These are phyloP conservation scores for Diospyros lotus DNA, from an alignment of 148 eudicot genomes.

Conservation along the genomic window DNA sequence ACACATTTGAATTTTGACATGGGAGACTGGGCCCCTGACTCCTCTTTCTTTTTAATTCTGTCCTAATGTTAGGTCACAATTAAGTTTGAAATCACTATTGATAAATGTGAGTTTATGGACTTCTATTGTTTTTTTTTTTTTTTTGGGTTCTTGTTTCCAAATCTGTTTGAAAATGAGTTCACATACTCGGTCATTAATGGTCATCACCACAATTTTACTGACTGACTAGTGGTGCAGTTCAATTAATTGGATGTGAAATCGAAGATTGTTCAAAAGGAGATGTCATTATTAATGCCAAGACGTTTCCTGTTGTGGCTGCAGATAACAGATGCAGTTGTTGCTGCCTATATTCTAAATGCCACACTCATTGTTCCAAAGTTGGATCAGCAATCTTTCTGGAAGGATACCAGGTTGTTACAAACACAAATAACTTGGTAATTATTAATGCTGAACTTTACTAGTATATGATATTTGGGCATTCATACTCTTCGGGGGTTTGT, in stretches of 20 bases:
- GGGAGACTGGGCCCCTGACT: no score
- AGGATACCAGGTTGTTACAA: constrained; percentile 63
- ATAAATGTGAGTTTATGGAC: no score
- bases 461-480: neutral
- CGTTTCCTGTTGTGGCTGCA: constrained; percentile 28
- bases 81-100: no score
- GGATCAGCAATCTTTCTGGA: constrained; percentile 85
- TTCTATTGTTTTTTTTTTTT: no score
- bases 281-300: neutral
- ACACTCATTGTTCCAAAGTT: constrained; percentile 75
- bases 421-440: neutral
- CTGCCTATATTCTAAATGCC: constrained; percentile 75
- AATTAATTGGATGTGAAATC: neutral
- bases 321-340: constrained; percentile 88
- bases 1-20: no score
- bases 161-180: neutral
- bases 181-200: neutral
- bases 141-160: neutral
- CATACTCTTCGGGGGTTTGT: neutral
- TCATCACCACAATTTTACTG: neutral
- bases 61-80: no score
- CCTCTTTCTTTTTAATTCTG: no score
- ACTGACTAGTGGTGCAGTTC: constrained; percentile 6
- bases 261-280: neutral
- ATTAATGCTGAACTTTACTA: constrained; percentile 1